Conservation (phyloP, 2,329 filamentous ascomycete genomes). For the Cryphonectria carpinicola region DNA sequence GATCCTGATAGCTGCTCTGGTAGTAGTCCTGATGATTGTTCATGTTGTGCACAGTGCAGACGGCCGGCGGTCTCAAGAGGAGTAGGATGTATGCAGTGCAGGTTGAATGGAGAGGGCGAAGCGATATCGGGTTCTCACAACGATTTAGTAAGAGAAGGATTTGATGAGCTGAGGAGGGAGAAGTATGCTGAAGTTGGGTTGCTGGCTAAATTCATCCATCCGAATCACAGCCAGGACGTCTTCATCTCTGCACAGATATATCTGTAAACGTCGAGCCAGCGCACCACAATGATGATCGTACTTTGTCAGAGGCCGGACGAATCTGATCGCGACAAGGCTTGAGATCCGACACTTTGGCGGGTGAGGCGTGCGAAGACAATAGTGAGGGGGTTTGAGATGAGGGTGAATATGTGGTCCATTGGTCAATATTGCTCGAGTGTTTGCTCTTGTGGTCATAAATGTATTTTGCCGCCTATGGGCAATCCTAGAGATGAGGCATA, state of each 20-base stretch:
- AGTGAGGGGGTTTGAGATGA: conserved; percentile 12
- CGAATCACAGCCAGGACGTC: neutral
- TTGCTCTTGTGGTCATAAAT: conserved; percentile 21
- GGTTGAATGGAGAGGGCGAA: neutral
- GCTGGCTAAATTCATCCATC: conserved; percentile 1
- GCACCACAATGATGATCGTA: neutral
- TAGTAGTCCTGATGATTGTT: neutral
- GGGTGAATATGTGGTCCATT: conserved; percentile 16
- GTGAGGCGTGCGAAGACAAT: conserved; percentile 24
- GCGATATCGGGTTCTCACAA: neutral
- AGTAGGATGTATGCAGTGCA: neutral
- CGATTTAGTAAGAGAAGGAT: too few species aligned
- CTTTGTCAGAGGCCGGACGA: conserved; percentile 11
- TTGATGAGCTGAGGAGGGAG: neutral
- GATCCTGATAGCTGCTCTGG: too few species aligned
- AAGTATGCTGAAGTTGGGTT: neutral
- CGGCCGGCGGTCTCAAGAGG: neutral
- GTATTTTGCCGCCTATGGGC: conserved; percentile 12
- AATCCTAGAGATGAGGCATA: conserved; percentile 21
- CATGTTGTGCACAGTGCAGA: neutral
- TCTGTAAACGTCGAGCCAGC: conserved; percentile 12
- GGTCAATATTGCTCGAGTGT: conserved; percentile 12
- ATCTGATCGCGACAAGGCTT: conserved; percentile 14
- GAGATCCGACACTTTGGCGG: conserved; percentile 20
- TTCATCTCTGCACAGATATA: conserved; percentile 18